These are phyloP conservation scores for Anisodus tanguticus DNA, from an alignment of 257 asterid species.

Conservation along the genomic window DNA sequence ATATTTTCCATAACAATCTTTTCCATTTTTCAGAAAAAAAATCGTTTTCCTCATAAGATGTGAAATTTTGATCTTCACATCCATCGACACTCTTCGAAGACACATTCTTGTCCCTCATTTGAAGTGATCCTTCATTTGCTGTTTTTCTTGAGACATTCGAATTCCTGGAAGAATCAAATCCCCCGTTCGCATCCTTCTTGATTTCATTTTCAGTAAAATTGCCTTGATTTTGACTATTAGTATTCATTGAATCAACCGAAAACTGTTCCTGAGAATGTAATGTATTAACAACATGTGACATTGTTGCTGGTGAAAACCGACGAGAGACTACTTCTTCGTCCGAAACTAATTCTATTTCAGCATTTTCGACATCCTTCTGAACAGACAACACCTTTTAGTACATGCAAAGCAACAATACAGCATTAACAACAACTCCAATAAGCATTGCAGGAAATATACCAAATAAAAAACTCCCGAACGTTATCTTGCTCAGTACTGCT, in stretches of 20 bases:
- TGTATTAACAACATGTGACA: constrained; percentile 62
- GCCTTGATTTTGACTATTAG: constrained; percentile 32
- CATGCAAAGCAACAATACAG: constrained; percentile 61
- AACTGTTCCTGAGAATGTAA: constrained; percentile 50
- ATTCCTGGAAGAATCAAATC: constrained; percentile 31
- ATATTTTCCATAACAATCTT: constrained; percentile 58
- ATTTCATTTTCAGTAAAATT: constrained; percentile 51
- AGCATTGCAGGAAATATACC: constrained; percentile 83
- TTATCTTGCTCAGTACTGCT: constrained; percentile 71
- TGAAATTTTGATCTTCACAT: constrained; percentile 31
- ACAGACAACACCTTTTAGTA: constrained; percentile 75
- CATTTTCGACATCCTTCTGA: constrained; percentile 71
- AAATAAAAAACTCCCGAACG: constrained; percentile 61
- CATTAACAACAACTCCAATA: constrained; percentile 66
- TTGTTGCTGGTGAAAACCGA: constrained; percentile 78
- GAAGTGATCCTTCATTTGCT: constrained; percentile 27
- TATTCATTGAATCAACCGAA: constrained; percentile 38
- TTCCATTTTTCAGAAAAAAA: constrained; percentile 55
- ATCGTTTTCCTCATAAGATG: constrained; percentile 39
- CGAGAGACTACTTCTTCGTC: constrained; percentile 66
- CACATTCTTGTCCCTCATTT: constrained; percentile 27
- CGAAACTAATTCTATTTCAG: constrained; percentile 49
- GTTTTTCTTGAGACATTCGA: constrained; percentile 41
- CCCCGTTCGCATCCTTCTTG: constrained; percentile 32
- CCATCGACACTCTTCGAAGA: constrained; percentile 31